These are phyloP conservation scores for Rubroshorea leprosula DNA, from an alignment of 345 rosid genomes.

Conservation along the genomic window DNA sequence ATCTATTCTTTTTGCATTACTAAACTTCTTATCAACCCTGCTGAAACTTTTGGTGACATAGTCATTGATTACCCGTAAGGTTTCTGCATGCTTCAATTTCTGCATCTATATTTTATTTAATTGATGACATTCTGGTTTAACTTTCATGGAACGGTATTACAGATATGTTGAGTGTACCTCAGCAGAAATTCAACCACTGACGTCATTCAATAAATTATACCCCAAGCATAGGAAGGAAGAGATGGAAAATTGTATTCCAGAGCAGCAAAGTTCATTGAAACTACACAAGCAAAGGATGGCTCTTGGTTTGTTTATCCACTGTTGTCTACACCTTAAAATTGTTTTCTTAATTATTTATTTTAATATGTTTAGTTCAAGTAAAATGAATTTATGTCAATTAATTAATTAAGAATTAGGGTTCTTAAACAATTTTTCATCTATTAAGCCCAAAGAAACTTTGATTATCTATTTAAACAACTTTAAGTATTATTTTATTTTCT, in stretches of 20 bases:
- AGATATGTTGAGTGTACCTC: slow-evolving; percentile 54
- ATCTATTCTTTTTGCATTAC: slow-evolving; percentile 15
- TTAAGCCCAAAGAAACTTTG: too few relatives aligned
- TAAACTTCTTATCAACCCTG: slow-evolving; percentile 95
- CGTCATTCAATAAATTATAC: slow-evolving; percentile 34
- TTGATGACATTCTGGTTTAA: slow-evolving; percentile 6
- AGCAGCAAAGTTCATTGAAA: slow-evolving; percentile 29
- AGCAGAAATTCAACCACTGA: slow-evolving; percentile 36
- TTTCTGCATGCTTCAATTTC: slow-evolving; percentile 13
- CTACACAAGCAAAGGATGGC: slow-evolving; percentile 39
- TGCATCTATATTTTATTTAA: slow-evolving; percentile 3
- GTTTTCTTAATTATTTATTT: too few relatives aligned
- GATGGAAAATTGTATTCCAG: slow-evolving; percentile 33
- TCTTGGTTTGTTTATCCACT: background rate
- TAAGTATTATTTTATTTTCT: too few relatives aligned
- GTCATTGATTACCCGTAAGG: slow-evolving; percentile 94
- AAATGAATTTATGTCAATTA: too few relatives aligned
- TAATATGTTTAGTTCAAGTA: too few relatives aligned
- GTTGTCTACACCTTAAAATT: too few relatives aligned
- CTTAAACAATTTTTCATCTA: too few relatives aligned
- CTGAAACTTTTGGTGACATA: slow-evolving; percentile 98
- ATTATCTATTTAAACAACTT: too few relatives aligned
- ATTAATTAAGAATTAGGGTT: too few relatives aligned
- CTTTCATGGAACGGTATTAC: slow-evolving; percentile 12
- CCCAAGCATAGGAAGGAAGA: slow-evolving; percentile 43